Percentiles rank a stretch among this genome's conserved stretches.
Evolutionary conservation across 1,139 yeast species (phyloP).

Genomic region (Lodderomyces metapsilosis): DNA sequence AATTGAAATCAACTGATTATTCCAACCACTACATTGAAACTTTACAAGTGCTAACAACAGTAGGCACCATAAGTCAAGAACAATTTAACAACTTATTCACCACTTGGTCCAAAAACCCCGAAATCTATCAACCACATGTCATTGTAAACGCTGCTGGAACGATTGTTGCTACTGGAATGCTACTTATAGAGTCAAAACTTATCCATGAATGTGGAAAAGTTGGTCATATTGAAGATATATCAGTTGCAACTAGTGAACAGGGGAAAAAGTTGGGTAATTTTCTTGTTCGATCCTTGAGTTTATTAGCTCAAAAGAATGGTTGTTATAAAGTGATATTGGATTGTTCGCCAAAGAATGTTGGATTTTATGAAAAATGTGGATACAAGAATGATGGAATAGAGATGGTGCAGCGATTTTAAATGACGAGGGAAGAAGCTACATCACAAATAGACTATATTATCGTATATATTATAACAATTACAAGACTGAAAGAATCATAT

Average conservation of each 20-base stretch:
- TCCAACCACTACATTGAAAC: conserved; percentile 48
- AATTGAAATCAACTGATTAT: conserved; percentile 45
- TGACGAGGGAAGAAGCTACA: not conserved
- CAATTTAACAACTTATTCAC: conserved; percentile 43
- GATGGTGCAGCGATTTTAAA: conserved; percentile 48
- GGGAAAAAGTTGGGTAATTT: conserved; percentile 78
- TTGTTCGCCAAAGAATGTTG: conserved; percentile 77
- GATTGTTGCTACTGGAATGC: conserved; percentile 50
- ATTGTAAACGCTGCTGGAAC: conserved; percentile 47
- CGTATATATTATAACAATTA: not conserved
- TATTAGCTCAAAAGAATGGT: conserved; percentile 57
- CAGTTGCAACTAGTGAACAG: conserved; percentile 73
- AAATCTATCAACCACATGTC: conserved; percentile 59
- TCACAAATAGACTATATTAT: too few species aligned
- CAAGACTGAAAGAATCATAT: conserved; percentile 14
- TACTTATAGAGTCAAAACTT: conserved; percentile 56
- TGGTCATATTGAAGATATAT: conserved; percentile 95
- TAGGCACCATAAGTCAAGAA: conserved; percentile 51
- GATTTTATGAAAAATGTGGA: conserved; percentile 89
- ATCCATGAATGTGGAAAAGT: conserved; percentile 81
- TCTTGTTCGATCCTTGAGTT: conserved; percentile 62
- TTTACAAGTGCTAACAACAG: conserved; percentile 58
- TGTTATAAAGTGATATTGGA: conserved; percentile 91
- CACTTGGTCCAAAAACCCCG: conserved; percentile 48
- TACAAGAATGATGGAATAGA: conserved; percentile 65